Evolutionary conservation across 495 filamentous ascomycete species (phyloP).

Genomic region (Penicillium steckii): DNA sequence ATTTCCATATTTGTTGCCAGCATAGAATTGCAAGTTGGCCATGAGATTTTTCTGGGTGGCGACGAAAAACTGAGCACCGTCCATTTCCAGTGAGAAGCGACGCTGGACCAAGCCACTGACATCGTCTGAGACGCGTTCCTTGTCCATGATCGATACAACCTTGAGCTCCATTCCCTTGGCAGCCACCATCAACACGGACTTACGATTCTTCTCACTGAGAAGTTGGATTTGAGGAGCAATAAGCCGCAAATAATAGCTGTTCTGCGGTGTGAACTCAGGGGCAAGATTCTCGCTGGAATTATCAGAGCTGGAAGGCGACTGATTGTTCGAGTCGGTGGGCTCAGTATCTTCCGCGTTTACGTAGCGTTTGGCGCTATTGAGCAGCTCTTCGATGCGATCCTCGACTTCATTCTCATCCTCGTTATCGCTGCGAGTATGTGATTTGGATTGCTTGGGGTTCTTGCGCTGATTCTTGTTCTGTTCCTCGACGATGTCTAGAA

Average conservation of each 20-base stretch:
- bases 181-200: slow-evolving; percentile 87
- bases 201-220: slow-evolving; percentile 95
- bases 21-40: slow-evolving; percentile 85
- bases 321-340: slow-evolving; percentile 27
- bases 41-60: slow-evolving; percentile 87
- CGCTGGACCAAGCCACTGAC: slow-evolving; percentile 94
- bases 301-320: slow-evolving; percentile 38
- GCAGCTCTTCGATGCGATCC: slow-evolving; percentile 81
- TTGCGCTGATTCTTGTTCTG: slow-evolving; percentile 67
- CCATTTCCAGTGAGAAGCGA: slow-evolving; percentile 89
- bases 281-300: slow-evolving; percentile 73
- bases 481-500: slow-evolving; percentile 94
- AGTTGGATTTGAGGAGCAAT: slow-evolving; percentile 97
- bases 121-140: slow-evolving; percentile 84
- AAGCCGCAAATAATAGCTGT: slow-evolving; percentile 88
- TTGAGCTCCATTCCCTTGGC: slow-evolving; percentile 97
- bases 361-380: slow-evolving; percentile 81
- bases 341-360: slow-evolving; percentile 68
- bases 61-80: slow-evolving; percentile 96
- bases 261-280: slow-evolving; percentile 88
- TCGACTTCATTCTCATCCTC: slow-evolving; percentile 67
- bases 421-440: slow-evolving; percentile 35
- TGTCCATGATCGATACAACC: slow-evolving; percentile 96
- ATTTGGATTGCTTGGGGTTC: slow-evolving; percentile 31
- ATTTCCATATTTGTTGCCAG: slow-evolving; percentile 88